Conservation (phyloP, 306 rosid species). For the Neltuma alba region DNA sequence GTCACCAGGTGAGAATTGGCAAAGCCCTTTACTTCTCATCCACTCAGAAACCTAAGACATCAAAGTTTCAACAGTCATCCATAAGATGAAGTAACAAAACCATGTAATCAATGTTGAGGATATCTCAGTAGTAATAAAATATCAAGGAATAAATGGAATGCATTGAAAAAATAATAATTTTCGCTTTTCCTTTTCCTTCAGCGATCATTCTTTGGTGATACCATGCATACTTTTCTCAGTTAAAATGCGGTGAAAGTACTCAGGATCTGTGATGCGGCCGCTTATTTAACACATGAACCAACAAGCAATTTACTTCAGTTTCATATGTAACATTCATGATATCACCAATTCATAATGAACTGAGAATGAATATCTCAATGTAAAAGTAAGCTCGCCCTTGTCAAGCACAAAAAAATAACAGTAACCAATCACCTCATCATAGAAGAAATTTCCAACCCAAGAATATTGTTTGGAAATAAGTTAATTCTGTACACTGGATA, state of each 20-base stretch:
- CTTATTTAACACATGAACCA: not conserved
- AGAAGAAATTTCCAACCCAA: not conserved
- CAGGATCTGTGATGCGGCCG: not conserved
- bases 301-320: not conserved
- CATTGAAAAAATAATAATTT: not conserved
- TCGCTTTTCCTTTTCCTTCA: not conserved
- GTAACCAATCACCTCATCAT: not conserved
- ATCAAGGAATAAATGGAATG: conserved; percentile 2
- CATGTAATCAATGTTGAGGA: conserved; percentile 2
- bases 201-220: not conserved
- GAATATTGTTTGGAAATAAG: not conserved
- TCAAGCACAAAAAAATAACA: not conserved
- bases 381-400: not conserved
- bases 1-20: conserved; percentile 47
- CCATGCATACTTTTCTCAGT: not conserved
- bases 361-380: not conserved
- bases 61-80: not conserved
- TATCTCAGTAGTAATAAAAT: not conserved
- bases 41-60: conserved; percentile 69
- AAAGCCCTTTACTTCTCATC: conserved; percentile 57
- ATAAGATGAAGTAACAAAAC: not conserved
- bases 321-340: not conserved
- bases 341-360: not conserved
- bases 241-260: not conserved
- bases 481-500: not conserved